These are phyloP conservation scores for Cornus kousa DNA, from an alignment of 148 eudicot genomes.

Conservation along the genomic window DNA sequence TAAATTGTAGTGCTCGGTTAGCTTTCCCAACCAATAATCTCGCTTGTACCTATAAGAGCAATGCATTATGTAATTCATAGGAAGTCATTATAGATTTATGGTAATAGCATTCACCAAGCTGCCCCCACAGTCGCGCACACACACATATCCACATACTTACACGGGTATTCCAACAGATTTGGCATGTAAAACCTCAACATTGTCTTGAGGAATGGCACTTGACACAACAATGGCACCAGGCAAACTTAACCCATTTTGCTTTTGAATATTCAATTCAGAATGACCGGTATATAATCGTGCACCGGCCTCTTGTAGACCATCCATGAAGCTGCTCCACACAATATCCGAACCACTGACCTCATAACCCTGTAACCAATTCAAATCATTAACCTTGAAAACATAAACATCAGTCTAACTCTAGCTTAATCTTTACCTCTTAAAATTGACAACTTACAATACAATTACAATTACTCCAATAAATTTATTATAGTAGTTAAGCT, in stretches of 20 bases:
- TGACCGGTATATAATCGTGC: slow-evolving; percentile 8
- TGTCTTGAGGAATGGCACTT: slow-evolving; percentile 7
- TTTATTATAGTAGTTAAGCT: neutral
- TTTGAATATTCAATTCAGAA: slow-evolving; percentile 9
- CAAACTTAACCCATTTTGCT: slow-evolving; percentile 10
- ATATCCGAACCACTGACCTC: slow-evolving; percentile 21
- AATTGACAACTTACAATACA: neutral
- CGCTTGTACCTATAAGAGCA: neutral
- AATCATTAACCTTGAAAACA: slow-evolving; percentile 1
- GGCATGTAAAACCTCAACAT: slow-evolving; percentile 16
- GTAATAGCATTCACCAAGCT: neutral
- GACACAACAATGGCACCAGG: slow-evolving; percentile 18
- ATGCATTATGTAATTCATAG: neutral
- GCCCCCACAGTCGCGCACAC: no score
- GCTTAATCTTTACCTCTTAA: neutral
- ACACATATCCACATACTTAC: slow-evolving; percentile 3
- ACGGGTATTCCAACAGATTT: slow-evolving; percentile 10
- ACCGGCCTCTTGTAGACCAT: slow-evolving; percentile 13
- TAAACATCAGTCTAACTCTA: neutral
- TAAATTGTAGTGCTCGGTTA: slow-evolving; percentile 7
- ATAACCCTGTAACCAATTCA: slow-evolving; percentile 5
- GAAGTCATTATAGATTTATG: neutral
- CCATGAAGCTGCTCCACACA: slow-evolving; percentile 19
- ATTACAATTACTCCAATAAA: neutral
- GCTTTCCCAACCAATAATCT: slow-evolving; percentile 3